Percentiles rank a stretch among this genome's conserved stretches.
These are phyloP conservation scores for Backusella tarrabulga DNA, from an alignment of 192 early-diverging fungal species.

Conservation along the genomic window DNA sequence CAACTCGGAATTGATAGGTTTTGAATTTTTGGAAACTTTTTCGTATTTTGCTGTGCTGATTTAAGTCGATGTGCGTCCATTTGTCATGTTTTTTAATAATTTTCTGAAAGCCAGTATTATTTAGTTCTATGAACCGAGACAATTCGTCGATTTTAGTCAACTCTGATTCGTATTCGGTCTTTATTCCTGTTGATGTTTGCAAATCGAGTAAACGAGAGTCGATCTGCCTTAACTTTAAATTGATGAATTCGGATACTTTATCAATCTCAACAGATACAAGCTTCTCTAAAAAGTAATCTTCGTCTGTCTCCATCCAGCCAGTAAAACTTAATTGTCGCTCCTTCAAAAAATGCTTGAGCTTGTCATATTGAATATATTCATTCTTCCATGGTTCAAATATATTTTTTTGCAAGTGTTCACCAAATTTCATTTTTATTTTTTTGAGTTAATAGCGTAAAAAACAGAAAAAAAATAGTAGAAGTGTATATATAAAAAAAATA, in stretches of 20 bases:
- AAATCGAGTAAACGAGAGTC: not conserved
- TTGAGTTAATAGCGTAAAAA: not conserved
- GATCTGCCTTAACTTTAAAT: not conserved
- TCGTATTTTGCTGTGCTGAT: conserved; percentile 48
- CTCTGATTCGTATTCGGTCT: not conserved
- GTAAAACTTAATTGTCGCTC: conserved; percentile 9
- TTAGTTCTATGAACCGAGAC: conserved; percentile 58
- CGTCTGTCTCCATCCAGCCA: conserved; percentile 13
- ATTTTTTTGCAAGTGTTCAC: conserved; percentile 15
- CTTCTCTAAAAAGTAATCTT: conserved; percentile 11
- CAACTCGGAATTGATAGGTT: not conserved
- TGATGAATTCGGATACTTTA: not conserved
- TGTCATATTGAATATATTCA: conserved; percentile 22
- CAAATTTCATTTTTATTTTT: conserved; percentile 18
- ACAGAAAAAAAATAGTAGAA: not conserved
- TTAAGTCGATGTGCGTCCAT: conserved; percentile 72
- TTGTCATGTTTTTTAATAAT: conserved; percentile 99
- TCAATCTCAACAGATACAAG: conserved; percentile 12
- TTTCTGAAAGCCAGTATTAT: conserved; percentile 81
- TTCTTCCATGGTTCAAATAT: conserved; percentile 16
- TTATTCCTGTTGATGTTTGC: not conserved
- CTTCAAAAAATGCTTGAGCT: conserved; percentile 16
- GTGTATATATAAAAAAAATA: not conserved
- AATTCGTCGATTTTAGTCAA: not conserved
- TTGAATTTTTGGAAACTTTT: conserved; percentile 5